phyloP scores from a whole-genome alignment of 345 rosid species.

The Nasturtium officinale region DNA sequence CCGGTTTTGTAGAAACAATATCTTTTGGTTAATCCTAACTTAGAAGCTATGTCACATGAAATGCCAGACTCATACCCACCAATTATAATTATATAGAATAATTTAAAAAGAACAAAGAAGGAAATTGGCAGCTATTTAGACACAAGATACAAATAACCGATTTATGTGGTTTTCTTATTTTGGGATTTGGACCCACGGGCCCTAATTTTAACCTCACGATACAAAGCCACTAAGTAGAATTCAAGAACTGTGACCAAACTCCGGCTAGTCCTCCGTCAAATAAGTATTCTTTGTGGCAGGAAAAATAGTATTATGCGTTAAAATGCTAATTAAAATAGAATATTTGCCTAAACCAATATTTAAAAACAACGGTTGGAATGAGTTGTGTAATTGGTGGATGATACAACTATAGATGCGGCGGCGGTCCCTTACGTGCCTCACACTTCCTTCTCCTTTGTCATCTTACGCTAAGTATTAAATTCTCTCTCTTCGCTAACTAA shows the following conservation, averaged over 20 bases:
- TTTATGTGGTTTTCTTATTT: background rate
- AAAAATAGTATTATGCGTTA: background rate
- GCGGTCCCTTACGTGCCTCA: slow-evolving; percentile 49
- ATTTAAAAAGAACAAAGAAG: background rate
- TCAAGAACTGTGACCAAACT: background rate
- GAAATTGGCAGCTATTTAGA: background rate
- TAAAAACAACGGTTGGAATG: slow-evolving; percentile 28
- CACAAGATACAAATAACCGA: background rate
- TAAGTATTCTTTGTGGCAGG: background rate
- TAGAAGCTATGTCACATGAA: slow-evolving; percentile 46
- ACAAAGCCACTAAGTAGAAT: background rate
- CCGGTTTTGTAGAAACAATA: slow-evolving; percentile 35
- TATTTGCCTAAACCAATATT: background rate
- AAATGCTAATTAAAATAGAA: background rate
- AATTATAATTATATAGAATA: slow-evolving; percentile 10
- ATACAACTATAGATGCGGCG: slow-evolving; percentile 44
- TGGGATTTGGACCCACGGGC: background rate
- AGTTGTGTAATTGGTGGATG: slow-evolving; percentile 38
- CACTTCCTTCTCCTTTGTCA: slow-evolving; percentile 44
- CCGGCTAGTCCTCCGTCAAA: background rate
- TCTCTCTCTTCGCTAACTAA: slow-evolving; percentile 16
- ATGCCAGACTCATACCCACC: slow-evolving; percentile 44
- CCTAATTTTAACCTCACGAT: background rate
- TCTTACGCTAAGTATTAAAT: slow-evolving; percentile 46
- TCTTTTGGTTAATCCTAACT: slow-evolving; percentile 43